A percentile compares a stretch with the other conserved stretches of the same genome.
Evolutionary conservation across 805 yeast species (phyloP).

Genomic region (Candida taoyuanica): DNA sequence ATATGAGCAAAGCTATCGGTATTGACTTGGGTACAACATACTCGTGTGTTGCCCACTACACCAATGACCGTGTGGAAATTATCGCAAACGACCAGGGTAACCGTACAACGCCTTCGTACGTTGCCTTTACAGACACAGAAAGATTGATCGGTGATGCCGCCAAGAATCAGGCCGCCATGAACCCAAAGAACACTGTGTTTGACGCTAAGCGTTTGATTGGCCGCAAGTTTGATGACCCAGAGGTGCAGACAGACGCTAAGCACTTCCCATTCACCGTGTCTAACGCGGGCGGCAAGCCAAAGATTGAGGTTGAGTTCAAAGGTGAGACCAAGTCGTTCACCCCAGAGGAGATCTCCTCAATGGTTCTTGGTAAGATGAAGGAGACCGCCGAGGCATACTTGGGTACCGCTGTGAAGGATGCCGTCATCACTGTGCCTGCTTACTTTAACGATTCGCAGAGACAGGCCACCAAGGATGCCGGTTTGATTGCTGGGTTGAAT

Average conservation of each 20-base stretch:
- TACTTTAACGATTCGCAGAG: constrained; percentile 97
- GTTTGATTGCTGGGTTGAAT: constrained; percentile 92
- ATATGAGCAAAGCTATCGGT: constrained; percentile 60
- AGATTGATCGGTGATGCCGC: constrained; percentile 67
- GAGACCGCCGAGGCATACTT: constrained; percentile 58
- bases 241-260: constrained; percentile 65
- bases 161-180: constrained; percentile 71
- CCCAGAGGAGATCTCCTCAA: constrained; percentile 71
- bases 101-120: constrained; percentile 96
- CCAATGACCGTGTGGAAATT: constrained; percentile 87
- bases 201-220: constrained; percentile 85
- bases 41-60: constrained; percentile 91
- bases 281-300: constrained; percentile 78
- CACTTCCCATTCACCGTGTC: constrained; percentile 63
- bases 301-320: constrained; percentile 79
- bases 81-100: constrained; percentile 98
- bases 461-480: constrained; percentile 98
- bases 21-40: constrained; percentile 97
- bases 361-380: constrained; percentile 60
- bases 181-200: constrained; percentile 73
- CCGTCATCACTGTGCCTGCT: constrained; percentile 92
- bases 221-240: constrained; percentile 61
- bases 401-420: constrained; percentile 51
- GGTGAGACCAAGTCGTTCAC: constrained; percentile 74
- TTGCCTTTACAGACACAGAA: constrained; percentile 42